A percentile compares a stretch with the other conserved stretches of the same genome.
phyloP scores from a whole-genome alignment of 2,329 filamentous ascomycete species.

The Fusarium setosum region DNA sequence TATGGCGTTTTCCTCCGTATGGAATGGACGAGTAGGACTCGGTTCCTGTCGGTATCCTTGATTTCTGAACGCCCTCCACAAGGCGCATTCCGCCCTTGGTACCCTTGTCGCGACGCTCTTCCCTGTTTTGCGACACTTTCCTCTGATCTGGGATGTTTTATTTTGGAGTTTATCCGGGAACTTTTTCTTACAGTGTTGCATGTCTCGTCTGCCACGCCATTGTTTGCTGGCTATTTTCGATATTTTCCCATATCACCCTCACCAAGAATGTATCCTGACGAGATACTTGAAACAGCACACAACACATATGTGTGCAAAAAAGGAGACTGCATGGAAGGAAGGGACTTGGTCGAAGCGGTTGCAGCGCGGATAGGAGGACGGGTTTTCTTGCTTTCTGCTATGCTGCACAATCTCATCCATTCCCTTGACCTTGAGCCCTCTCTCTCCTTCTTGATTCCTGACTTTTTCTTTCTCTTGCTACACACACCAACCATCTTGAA shows the following conservation, averaged over 20 bases:
- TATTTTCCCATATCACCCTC: slow-evolving; percentile 25
- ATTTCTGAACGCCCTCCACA: slow-evolving; percentile 10
- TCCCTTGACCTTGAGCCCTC: slow-evolving; percentile 30
- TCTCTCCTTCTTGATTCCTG: slow-evolving; percentile 17
- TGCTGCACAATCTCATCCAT: slow-evolving; percentile 44
- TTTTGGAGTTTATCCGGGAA: slow-evolving; percentile 43
- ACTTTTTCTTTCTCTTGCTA: slow-evolving; percentile 34
- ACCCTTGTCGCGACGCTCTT: slow-evolving; percentile 23
- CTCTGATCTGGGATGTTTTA: slow-evolving; percentile 35
- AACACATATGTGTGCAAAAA: slow-evolving; percentile 25
- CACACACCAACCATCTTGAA: slow-evolving; percentile 33
- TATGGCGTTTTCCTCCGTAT: slow-evolving; percentile 19
- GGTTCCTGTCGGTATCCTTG: slow-evolving; percentile 11
- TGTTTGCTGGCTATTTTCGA: slow-evolving; percentile 36
- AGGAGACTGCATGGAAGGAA: slow-evolving; percentile 35
- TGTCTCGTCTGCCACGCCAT: slow-evolving; percentile 35
- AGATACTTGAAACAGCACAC: slow-evolving; percentile 32
- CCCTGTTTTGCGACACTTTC: slow-evolving; percentile 22
- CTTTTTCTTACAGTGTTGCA: slow-evolving; percentile 39
- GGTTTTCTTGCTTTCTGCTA: slow-evolving; percentile 45
- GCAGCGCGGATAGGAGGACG: slow-evolving; percentile 42
- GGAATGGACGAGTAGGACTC: slow-evolving; percentile 14
- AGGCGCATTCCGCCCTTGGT: slow-evolving; percentile 7
- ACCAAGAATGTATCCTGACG: slow-evolving; percentile 28
- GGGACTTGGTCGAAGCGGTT: slow-evolving; percentile 35